Percentiles rank a stretch among this genome's conserved stretches.
These are phyloP conservation scores for Trypanosoma avium DNA, from an alignment of 208 protist genomes.

Conservation along the genomic window DNA sequence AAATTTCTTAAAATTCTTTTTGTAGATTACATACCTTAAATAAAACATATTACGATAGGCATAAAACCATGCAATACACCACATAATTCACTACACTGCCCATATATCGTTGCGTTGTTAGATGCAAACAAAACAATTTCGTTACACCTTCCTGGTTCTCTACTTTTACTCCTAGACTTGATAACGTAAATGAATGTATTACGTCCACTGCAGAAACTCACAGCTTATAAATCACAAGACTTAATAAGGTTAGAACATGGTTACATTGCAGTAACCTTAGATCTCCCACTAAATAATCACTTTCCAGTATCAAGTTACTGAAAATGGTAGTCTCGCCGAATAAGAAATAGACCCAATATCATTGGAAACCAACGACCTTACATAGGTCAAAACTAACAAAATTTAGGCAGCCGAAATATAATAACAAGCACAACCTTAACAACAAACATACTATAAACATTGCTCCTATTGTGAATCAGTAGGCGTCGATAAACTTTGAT, in stretches of 20 bases:
- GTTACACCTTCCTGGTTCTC: constrained; percentile 87
- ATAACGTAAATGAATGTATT: constrained; percentile 79
- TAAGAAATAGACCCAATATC: constrained; percentile 90
- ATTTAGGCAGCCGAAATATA: constrained; percentile 83
- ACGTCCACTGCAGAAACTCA: constrained; percentile 85
- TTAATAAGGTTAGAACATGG: constrained; percentile 85
- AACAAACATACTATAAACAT: constrained; percentile 84
- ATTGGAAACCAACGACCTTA: constrained; percentile 85
- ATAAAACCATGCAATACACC: constrained; percentile 90
- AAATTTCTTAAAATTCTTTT: constrained; percentile 74
- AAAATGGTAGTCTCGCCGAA: constrained; percentile 87
- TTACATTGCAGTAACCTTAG: constrained; percentile 84
- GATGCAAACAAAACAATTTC: constrained; percentile 84
- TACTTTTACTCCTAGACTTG: constrained; percentile 86
- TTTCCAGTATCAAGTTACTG: constrained; percentile 89
- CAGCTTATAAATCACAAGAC: constrained; percentile 87
- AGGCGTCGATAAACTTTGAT: constrained; percentile 82
- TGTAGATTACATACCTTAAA: constrained; percentile 89
- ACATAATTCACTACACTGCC: constrained; percentile 87
- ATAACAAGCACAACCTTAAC: constrained; percentile 70
- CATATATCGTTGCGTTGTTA: constrained; percentile 82
- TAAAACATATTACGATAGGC: constrained; percentile 88
- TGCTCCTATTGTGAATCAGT: constrained; percentile 80
- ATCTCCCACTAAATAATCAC: constrained; percentile 84
- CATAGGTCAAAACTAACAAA: constrained; percentile 89